Percentiles rank a stretch among this genome's conserved stretches.
phyloP scores from a whole-genome alignment of 768 basidiomycete genomes.

The Solioccasus polychromus region DNA sequence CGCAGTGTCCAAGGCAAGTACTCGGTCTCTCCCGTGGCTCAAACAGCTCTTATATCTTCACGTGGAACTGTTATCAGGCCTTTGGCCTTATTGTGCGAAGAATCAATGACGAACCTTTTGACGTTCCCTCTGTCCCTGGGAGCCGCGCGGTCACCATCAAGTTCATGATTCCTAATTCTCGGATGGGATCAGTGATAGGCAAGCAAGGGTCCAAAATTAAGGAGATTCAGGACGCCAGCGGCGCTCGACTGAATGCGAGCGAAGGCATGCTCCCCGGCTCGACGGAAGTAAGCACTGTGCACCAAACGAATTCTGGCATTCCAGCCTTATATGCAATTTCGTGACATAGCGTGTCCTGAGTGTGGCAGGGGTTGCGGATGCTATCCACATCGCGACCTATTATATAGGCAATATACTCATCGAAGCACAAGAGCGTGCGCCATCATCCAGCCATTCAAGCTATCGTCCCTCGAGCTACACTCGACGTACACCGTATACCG shows the following conservation, averaged over 20 bases:
- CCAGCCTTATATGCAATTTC: constrained; percentile 14
- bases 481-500: constrained; percentile 43
- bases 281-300: constrained; percentile 73
- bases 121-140: constrained; percentile 95
- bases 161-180: constrained; percentile 98
- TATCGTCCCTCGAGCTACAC: constrained; percentile 67
- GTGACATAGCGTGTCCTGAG: constrained; percentile 83
- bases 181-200: constrained; percentile 99
- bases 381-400: constrained; percentile 98
- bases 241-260: constrained; percentile 92
- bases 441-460: constrained; percentile 51
- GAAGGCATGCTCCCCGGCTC: constrained; percentile 99
- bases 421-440: constrained; percentile 85
- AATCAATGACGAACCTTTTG: constrained; percentile 99
- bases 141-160: constrained; percentile 99
- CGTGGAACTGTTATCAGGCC: constrained; percentile 51
- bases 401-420: constrained; percentile 98
- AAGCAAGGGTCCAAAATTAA: constrained; percentile 98
- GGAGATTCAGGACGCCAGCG: constrained; percentile 98
- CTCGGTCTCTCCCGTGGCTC: not conserved
- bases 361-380: constrained; percentile 97
- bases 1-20: constrained; percentile 92
- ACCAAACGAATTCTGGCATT: not conserved
- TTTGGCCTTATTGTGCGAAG: constrained; percentile 98
- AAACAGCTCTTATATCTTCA: constrained; percentile 1